Conservation (phyloP, 148 eudicot species). For the Rhododendron simsii region DNA sequence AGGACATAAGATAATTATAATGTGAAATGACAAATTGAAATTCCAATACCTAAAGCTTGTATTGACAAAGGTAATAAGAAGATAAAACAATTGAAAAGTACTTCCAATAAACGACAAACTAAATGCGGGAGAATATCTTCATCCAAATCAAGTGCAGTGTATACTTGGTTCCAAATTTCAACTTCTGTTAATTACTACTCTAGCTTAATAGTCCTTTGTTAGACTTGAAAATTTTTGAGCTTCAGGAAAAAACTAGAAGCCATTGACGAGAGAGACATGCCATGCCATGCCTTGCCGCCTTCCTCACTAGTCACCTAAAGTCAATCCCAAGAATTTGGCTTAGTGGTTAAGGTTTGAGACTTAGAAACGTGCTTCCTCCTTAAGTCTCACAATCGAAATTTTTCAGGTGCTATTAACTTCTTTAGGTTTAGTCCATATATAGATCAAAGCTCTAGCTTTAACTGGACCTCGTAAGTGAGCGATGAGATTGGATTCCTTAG, state of each 20-base stretch:
- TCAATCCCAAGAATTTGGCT: neutral
- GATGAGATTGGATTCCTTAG: neutral
- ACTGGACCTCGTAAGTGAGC: too few relatives aligned
- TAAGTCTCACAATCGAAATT: too few relatives aligned
- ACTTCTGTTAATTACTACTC: neutral
- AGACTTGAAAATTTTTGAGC: neutral
- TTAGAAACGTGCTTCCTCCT: too few relatives aligned
- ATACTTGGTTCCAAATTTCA: neutral
- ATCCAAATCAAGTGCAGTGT: neutral
- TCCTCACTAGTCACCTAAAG: neutral
- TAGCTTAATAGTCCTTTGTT: neutral
- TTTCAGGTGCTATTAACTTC: too few relatives aligned
- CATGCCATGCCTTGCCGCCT: neutral
- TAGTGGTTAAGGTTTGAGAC: too few relatives aligned
- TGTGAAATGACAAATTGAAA: too few relatives aligned
- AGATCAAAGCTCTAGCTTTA: too few relatives aligned
- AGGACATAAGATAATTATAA: too few relatives aligned
- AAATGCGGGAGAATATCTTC: neutral
- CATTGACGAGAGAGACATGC: neutral
- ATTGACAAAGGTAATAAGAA: neutral
- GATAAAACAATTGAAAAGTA: neutral
- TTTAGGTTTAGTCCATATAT: too few relatives aligned
- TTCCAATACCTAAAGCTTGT: too few relatives aligned
- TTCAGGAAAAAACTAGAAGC: constrained; percentile 4
- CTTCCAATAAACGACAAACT: neutral